Percentiles rank a stretch among this genome's conserved stretches.
phyloP scores from a whole-genome alignment of 2,329 filamentous ascomycete genomes.

The Clarireedia sp. region DNA sequence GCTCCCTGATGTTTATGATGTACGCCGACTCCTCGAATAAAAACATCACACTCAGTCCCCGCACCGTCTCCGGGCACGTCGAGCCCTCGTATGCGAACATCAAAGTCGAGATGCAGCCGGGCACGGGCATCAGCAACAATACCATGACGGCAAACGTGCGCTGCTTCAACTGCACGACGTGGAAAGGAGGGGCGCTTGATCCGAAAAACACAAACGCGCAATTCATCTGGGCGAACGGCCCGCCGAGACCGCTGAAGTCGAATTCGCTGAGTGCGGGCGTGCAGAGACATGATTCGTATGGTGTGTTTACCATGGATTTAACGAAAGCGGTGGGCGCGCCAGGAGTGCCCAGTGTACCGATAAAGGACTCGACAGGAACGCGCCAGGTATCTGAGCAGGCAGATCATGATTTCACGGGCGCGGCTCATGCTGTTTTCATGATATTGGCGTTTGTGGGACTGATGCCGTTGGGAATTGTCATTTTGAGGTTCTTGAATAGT shows the following conservation, averaged over 20 bases:
- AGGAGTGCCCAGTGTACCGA: constrained; percentile 34
- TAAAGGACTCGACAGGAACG: constrained; percentile 22
- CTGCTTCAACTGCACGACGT: constrained; percentile 46
- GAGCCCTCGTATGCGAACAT: constrained; percentile 43
- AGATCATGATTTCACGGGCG: constrained; percentile 25
- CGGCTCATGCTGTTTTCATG: constrained; percentile 41
- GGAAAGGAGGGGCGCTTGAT: constrained; percentile 42
- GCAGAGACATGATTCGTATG: constrained; percentile 45
- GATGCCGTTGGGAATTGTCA: constrained; percentile 47
- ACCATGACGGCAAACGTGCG: constrained; percentile 41
- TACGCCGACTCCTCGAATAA: constrained; percentile 40
- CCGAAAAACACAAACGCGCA: constrained; percentile 36
- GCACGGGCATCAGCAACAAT: constrained; percentile 39
- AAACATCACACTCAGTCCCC: constrained; percentile 49
- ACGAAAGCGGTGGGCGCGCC: constrained; percentile 39
- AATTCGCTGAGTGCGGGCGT: constrained; percentile 38
- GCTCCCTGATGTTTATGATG: constrained; percentile 46
- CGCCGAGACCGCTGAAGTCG: constrained; percentile 36
- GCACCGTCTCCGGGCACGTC: constrained; percentile 40
- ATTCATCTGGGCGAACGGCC: constrained; percentile 51
- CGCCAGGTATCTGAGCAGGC: constrained; percentile 34
- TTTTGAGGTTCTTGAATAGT: constrained; percentile 44
- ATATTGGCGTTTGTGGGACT: constrained; percentile 45
- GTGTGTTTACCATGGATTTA: constrained; percentile 49
- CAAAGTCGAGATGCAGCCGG: constrained; percentile 36